Conservation (phyloP, 1,284 basidiomycete genomes). For the Boletus mariae region DNA sequence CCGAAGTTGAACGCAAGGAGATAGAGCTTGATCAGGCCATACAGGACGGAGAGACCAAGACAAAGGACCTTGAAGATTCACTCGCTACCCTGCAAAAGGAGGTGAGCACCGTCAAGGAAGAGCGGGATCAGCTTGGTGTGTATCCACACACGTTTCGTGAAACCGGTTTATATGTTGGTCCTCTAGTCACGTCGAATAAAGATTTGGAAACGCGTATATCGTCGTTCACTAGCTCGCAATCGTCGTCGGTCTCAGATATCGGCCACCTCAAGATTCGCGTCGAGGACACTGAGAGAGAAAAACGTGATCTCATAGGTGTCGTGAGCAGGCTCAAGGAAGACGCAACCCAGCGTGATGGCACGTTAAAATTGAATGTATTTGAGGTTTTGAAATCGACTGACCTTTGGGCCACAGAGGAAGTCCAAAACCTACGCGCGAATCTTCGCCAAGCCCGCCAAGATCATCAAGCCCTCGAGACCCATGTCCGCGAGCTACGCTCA, state of each 20-base stretch:
- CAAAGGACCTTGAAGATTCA: conserved; percentile 52
- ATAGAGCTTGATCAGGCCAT: conserved; percentile 76
- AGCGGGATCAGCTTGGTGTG: conserved; percentile 64
- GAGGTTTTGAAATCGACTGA: conserved; percentile 3
- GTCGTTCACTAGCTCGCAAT: conserved; percentile 50
- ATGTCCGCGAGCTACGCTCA: conserved; percentile 66
- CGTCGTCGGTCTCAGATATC: conserved; percentile 57
- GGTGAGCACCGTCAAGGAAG: conserved; percentile 48
- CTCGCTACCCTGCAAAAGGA: conserved; percentile 53
- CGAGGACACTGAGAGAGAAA: conserved; percentile 74
- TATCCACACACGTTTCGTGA: conserved; percentile 9
- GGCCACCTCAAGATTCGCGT: conserved; percentile 54
- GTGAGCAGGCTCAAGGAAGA: conserved; percentile 74
- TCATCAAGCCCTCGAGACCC: conserved; percentile 58
- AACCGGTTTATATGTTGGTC: conserved; percentile 7
- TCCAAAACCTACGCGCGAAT: conserved; percentile 60
- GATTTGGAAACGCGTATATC: conserved; percentile 54
- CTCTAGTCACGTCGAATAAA: conserved; percentile 48
- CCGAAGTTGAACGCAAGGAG: conserved; percentile 64
- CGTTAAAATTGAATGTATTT: conserved; percentile 4
- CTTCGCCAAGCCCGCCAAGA: conserved; percentile 75
- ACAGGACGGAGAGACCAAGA: conserved; percentile 62
- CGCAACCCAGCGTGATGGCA: conserved; percentile 62
- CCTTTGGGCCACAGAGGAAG: conserved; percentile 50
- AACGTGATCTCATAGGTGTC: conserved; percentile 71